Evolutionary conservation across 805 yeast genomes (phyloP).

Genomic region (Candida tammaniensis): DNA sequence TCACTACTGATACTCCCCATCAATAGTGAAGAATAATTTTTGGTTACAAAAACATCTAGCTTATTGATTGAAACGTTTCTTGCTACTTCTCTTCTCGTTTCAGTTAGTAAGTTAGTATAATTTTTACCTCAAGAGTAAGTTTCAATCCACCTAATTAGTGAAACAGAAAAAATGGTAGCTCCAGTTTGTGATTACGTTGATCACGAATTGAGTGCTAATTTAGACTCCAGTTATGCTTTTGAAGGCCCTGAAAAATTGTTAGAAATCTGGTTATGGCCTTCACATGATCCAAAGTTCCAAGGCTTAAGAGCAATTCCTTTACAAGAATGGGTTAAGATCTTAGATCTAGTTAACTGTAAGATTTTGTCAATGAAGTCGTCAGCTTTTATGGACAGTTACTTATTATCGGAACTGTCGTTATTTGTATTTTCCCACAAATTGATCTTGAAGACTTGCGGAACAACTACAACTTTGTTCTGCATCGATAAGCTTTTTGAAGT

Average conservation of each 20-base stretch:
- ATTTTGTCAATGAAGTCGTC: conserved; percentile 77
- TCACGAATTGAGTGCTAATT: conserved; percentile 70
- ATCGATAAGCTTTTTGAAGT: conserved; percentile 58
- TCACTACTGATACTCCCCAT: conserved; percentile 37
- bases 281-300: conserved; percentile 28
- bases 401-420: conserved; percentile 84
- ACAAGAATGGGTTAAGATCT: conserved; percentile 63
- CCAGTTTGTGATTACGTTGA: conserved; percentile 60
- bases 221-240: conserved; percentile 89
- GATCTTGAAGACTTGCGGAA: conserved; percentile 92
- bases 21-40: conserved; percentile 25
- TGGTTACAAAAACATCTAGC: conserved; percentile 15
- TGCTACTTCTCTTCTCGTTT: conserved; percentile 49
- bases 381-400: conserved; percentile 69
- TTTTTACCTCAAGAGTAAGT: conserved; percentile 33
- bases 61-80: conserved; percentile 39
- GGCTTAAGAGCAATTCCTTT: conserved; percentile 67
- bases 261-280: conserved; percentile 82
- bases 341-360: conserved; percentile 85
- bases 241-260: conserved; percentile 96
- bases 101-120: conserved; percentile 17
- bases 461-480: conserved; percentile 85
- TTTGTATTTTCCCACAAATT: conserved; percentile 86
- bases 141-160: conserved; percentile 29
- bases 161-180: conserved; percentile 32